Base-by-base conservation (phyloP, 2,329 filamentous ascomycete genomes). In the Xylariaceae sp. region DNA sequence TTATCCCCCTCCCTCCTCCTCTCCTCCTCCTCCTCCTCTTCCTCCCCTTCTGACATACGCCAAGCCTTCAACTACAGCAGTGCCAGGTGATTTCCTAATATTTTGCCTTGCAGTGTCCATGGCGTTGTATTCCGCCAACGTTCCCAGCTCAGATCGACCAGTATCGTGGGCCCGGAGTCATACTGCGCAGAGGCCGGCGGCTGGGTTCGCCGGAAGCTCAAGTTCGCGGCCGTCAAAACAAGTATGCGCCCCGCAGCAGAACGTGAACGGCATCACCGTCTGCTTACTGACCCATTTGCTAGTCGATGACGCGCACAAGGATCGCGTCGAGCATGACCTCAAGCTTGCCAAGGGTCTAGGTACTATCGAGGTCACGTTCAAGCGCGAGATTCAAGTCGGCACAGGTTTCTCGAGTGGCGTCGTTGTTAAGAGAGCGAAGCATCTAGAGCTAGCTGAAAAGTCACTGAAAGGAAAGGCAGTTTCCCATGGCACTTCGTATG, bases 381-480 rank as follows among this genome's bases (percentile, higher is more conserved):
- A 0, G 19, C 62, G 63, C 31, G 57, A 50, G 26, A 60, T 58
- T 19, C 7, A 57, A 12, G 2, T 35, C 6, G 53, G 49, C 30
- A 1, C 8, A 30, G 3, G 2, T 26, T 4, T 3, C 9, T 40
- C 6, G 12, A 7, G 3, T 26, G 12, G 11, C 30, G 12, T 9
- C 19, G 1, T 11, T 41, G 12, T 47, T 2, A 1, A 4, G 7
- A 42, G 34, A 4, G n/a, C 39, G 26, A 45, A 26, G 8, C 27
- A 46, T 3, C 55, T 59, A 5, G 64, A 68, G 51, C 59, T 72
- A 1, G 58, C 69, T 0, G 70, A 72, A 43, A 67, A 71, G 51
- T 64, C 70, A 0, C 58, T 72, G 3, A 71, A 72, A 35, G 70
- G 69, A 6, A 65, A 62, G 45, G 63, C 65, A 0, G 55, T 72